Evolutionary conservation across 1,139 yeast genomes (phyloP).

Genomic region (Suhomyces choctaworum): DNA sequence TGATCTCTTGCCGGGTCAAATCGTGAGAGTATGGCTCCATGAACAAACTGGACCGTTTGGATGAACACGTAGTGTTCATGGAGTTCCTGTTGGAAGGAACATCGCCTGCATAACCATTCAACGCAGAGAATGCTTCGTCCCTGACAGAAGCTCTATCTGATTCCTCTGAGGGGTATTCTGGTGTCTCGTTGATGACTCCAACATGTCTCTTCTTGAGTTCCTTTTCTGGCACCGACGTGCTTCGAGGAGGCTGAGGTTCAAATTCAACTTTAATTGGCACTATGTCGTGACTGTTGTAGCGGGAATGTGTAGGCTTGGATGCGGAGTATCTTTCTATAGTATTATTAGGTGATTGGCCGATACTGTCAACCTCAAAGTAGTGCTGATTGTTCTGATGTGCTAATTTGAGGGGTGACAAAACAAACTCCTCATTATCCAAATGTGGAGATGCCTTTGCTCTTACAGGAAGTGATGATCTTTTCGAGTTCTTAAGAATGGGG

Average conservation of each 20-base stretch:
- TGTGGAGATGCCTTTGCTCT: conserved; percentile 25
- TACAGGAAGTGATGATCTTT: conserved; percentile 41
- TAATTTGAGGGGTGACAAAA: conserved; percentile 46
- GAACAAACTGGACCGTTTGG: conserved; percentile 41
- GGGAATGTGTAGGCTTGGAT: conserved; percentile 37
- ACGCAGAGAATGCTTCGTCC: conserved; percentile 27
- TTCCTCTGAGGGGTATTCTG: conserved; percentile 3
- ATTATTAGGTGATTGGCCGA: conserved; percentile 8
- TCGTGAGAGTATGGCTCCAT: conserved; percentile 36
- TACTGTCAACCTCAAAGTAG: conserved; percentile 22
- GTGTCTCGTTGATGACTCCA: conserved; percentile 16
- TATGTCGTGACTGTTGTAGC: conserved; percentile 48
- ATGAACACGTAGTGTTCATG: conserved; percentile 25
- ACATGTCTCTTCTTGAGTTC: conserved; percentile 11
- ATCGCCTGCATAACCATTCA: conserved; percentile 22
- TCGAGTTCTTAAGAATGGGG: conserved; percentile 25
- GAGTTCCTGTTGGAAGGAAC: conserved; percentile 26
- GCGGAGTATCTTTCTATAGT: conserved; percentile 28
- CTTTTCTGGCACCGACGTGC: conserved; percentile 35
- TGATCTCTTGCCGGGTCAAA: conserved; percentile 50
- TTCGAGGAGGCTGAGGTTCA: conserved; percentile 30
- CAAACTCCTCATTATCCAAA: conserved; percentile 35
- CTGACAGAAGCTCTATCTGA: conserved; percentile 17
- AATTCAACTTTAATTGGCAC: conserved; percentile 49
- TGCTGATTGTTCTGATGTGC: conserved; percentile 21